A percentile compares a stretch with the other conserved stretches of the same genome.
Conservation (phyloP, 2,329 filamentous ascomycete genomes). For the Trematosphaeria pertusa region DNA sequence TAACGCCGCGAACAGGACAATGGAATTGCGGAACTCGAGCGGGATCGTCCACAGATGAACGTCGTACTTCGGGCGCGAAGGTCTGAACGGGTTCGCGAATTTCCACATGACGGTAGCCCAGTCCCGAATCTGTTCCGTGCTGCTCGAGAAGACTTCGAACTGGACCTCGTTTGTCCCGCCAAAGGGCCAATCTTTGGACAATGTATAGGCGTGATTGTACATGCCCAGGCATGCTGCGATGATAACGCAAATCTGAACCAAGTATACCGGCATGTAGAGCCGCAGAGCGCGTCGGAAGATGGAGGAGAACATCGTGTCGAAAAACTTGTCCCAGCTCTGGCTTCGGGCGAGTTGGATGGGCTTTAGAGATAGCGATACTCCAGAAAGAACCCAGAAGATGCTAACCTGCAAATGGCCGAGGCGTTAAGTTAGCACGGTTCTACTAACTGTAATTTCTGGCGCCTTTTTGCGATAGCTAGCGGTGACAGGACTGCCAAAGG, state of each 20-base stretch:
- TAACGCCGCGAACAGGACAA: conserved; percentile 30
- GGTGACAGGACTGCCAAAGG: too few species aligned
- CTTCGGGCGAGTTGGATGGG: conserved; percentile 50
- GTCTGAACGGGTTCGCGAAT: conserved; percentile 23
- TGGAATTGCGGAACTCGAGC: conserved; percentile 31
- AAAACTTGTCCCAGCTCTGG: conserved; percentile 45
- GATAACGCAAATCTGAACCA: conserved; percentile 55
- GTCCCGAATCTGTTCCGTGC: conserved; percentile 21
- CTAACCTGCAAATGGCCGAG: conserved; percentile 63
- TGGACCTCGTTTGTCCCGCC: conserved; percentile 23
- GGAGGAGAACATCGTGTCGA: conserved; percentile 53
- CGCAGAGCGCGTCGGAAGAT: conserved; percentile 56
- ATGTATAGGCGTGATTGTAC: conserved; percentile 19
- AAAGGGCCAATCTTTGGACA: conserved; percentile 25
- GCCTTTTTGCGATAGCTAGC: too few species aligned
- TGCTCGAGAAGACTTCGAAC: conserved; percentile 11
- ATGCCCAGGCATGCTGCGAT: conserved; percentile 19
- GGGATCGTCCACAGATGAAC: conserved; percentile 36
- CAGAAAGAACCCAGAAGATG: conserved; percentile 57
- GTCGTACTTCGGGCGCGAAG: conserved; percentile 24
- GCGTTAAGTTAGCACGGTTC: too few species aligned
- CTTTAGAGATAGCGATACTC: conserved; percentile 55
- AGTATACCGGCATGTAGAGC: conserved; percentile 57
- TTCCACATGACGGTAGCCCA: conserved; percentile 23
- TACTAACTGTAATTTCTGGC: too few species aligned